These are phyloP conservation scores for Cladosporium cucumerinum DNA, from an alignment of 2,329 filamentous ascomycete species.

Conservation along the genomic window DNA sequence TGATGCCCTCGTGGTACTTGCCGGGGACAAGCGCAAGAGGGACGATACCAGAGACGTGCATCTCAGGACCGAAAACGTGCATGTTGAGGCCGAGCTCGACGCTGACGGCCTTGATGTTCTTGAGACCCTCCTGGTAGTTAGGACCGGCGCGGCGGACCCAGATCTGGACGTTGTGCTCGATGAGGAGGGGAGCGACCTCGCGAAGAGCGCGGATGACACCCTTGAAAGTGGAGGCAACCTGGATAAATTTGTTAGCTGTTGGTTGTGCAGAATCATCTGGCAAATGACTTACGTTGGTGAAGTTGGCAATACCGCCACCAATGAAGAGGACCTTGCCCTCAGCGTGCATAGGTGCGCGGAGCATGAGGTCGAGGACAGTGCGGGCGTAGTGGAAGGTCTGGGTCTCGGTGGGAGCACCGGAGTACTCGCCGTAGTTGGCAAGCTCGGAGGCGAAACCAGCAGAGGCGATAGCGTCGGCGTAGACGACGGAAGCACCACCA, in stretches of 20 bases:
- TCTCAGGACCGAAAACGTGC: slow-evolving; percentile 80
- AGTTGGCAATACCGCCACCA: slow-evolving; percentile 99
- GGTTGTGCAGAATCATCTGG: background rate
- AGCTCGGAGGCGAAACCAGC: slow-evolving; percentile 93
- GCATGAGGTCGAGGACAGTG: slow-evolving; percentile 95
- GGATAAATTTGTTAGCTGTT: slow-evolving; percentile 22
- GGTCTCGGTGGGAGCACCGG: slow-evolving; percentile 95
- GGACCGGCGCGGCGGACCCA: slow-evolving; percentile 89
- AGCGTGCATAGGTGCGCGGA: slow-evolving; percentile 76
- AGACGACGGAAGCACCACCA: slow-evolving; percentile 99
- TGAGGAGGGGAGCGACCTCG: slow-evolving; percentile 78
- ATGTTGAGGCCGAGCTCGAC: slow-evolving; percentile 93
- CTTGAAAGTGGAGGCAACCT: slow-evolving; percentile 95
- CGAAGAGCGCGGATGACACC: slow-evolving; percentile 95
- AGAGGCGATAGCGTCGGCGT: slow-evolving; percentile 96
- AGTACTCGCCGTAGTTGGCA: slow-evolving; percentile 99
- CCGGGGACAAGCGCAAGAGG: slow-evolving; percentile 72
- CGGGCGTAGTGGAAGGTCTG: slow-evolving; percentile 99
- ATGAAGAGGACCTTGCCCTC: slow-evolving; percentile 99
- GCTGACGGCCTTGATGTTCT: slow-evolving; percentile 98
- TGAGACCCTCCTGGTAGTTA: slow-evolving; percentile 99
- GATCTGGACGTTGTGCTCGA: slow-evolving; percentile 97
- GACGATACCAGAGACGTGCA: slow-evolving; percentile 93
- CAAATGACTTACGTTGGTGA: slow-evolving; percentile 72
- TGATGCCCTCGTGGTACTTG: slow-evolving; percentile 57